Base-by-base conservation (phyloP, 257 asterid species). In the Capsicum pubescens region DNA sequence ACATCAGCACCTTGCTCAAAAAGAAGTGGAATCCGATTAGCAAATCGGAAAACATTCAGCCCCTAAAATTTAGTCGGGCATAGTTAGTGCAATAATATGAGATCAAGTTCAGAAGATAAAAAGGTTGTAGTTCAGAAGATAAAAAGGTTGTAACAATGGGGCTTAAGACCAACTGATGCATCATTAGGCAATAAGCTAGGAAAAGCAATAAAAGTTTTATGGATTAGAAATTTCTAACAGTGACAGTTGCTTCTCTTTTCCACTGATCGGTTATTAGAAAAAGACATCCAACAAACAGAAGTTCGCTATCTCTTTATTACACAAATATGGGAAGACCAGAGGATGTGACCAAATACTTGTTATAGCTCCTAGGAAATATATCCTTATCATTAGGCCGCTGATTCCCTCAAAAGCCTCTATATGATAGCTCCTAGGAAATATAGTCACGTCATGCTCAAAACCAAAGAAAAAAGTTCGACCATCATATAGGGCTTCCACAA, bases 1-100 rank as follows among this genome's bases (percentile, higher is more conserved):
- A 95, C 98, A 89, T 95, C 98, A 83, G 98, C 98, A 71, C 98
- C 98, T 93, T 93, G 95, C 97, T 95, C 98, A 68, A 95, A 93
- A 83, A 95, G 90, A 87, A 95, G 98, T 16, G 98, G 98, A 79
- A 95, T 95, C 88, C 98, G 98, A 83, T 95, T 95, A 79, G 98
- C 98, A 85, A 95, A 95, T 84, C 98, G 94, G 89, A 95, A 95
- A 79, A 95, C 86, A 90, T 95, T 95, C 64, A 95, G 87, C 81
- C 98, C 98, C 98, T 95, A 86, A 55, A 86, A 87, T 90, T 66
- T 86, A 76, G 79, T 60, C 61, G 86, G 86, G 52, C 19, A 81
- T 88, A 79, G 81, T 50, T 58, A 70, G 66, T 81, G 48, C 61
- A 74, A 74, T 61, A 74, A 74, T 50, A 74, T 50, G 61, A 74